Evolutionary conservation across 2,329 filamentous ascomycete genomes (phyloP).

Genomic region (Calonectria hawksworthii): DNA sequence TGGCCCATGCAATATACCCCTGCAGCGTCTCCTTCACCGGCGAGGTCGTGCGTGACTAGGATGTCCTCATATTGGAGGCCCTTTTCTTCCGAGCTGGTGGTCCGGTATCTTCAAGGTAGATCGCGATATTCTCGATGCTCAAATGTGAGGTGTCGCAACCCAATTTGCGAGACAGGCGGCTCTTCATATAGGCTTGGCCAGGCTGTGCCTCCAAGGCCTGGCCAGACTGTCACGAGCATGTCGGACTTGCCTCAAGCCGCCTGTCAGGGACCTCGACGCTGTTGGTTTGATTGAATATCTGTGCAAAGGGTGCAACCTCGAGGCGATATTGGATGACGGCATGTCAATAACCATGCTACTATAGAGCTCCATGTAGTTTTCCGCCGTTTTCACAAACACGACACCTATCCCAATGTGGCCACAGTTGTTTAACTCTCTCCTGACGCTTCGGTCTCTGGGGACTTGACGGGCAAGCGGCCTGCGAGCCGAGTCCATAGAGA

Average conservation of each 20-base stretch:
- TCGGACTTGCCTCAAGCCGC: background rate
- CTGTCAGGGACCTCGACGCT: background rate
- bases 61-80: slow-evolving; percentile 1
- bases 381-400: slow-evolving; percentile 12
- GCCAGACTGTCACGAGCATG: slow-evolving; percentile 27
- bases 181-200: slow-evolving; percentile 15
- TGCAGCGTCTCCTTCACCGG: slow-evolving; percentile 22
- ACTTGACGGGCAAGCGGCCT: slow-evolving; percentile 22
- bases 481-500: slow-evolving; percentile 33
- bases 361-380: slow-evolving; percentile 26
- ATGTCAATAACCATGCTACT: slow-evolving; percentile 27
- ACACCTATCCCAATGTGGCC: slow-evolving; percentile 25
- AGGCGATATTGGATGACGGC: slow-evolving; percentile 28
- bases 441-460: slow-evolving; percentile 20
- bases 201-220: background rate
- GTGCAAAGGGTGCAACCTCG: background rate
- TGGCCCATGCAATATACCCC: slow-evolving; percentile 11
- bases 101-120: slow-evolving; percentile 15
- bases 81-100: background rate
- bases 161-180: background rate
- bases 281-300: background rate
- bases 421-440: slow-evolving; percentile 28
- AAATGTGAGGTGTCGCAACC: background rate
- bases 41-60: slow-evolving; percentile 21
- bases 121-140: slow-evolving; percentile 19